phyloP scores from a whole-genome alignment of 805 yeast species.

The Ogataea kodamae region DNA sequence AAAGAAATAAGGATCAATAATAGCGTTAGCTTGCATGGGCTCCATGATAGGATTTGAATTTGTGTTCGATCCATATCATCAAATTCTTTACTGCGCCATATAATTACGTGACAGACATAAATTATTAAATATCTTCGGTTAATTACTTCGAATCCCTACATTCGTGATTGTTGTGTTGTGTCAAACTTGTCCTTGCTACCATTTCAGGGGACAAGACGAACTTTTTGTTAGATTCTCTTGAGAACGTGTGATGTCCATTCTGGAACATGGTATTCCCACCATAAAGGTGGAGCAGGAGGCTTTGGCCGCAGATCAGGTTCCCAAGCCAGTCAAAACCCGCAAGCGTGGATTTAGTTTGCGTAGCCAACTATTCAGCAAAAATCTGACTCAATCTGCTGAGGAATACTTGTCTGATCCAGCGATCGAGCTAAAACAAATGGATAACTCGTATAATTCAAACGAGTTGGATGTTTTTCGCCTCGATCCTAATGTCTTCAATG shows the following conservation, averaged over 20 bases:
- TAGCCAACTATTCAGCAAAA: conserved; percentile 57
- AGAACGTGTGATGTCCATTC: too few relatives aligned
- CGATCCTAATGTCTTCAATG: conserved; percentile 1
- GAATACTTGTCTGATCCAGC: conserved; percentile 21
- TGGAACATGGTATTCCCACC: conserved; percentile 4
- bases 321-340: conserved; percentile 37
- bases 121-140: too few relatives aligned
- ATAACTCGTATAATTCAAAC: conserved; percentile 27
- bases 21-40: not conserved
- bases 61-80: not conserved
- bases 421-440: conserved; percentile 34
- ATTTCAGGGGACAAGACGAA: too few relatives aligned
- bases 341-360: conserved; percentile 66
- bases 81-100: conserved; percentile 6
- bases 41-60: not conserved
- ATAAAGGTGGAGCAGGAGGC: conserved; percentile 7
- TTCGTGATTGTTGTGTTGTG: too few relatives aligned
- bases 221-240: too few relatives aligned
- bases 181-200: too few relatives aligned
- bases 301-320: conserved; percentile 11
- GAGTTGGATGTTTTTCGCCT: conserved; percentile 22
- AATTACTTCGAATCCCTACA: too few relatives aligned
- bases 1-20: conserved; percentile 32
- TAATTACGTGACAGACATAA: conserved; percentile 7
- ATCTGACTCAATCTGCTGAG: conserved; percentile 27